A percentile compares a stretch with the other conserved stretches of the same genome.
These are phyloP conservation scores for Trichoderma sp. DNA, from an alignment of 2,329 filamentous ascomycete genomes.

Conservation along the genomic window DNA sequence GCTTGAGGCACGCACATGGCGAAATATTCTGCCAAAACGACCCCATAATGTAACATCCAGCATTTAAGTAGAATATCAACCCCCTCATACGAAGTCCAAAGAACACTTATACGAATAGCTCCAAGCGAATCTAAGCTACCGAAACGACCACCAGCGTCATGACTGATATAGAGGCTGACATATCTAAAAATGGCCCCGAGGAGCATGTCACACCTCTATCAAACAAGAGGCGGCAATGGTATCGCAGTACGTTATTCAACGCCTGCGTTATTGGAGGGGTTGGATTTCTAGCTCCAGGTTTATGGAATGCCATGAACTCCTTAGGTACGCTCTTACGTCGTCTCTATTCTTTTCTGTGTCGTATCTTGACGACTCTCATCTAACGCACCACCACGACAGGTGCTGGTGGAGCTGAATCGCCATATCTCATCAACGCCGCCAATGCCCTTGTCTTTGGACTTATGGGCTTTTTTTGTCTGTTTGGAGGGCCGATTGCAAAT, in stretches of 20 bases:
- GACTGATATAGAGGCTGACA: constrained; percentile 4
- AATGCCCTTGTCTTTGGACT: constrained; percentile 48
- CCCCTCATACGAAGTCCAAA: neutral
- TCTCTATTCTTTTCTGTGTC: neutral
- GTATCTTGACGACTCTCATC: neutral
- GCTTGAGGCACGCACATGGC: neutral
- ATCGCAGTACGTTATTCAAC: constrained; percentile 51
- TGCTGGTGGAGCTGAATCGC: constrained; percentile 44
- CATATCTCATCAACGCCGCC: constrained; percentile 43
- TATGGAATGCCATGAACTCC: constrained; percentile 55
- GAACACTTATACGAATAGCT: too few species aligned
- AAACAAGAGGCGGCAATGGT: constrained; percentile 36
- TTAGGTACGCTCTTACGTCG: neutral
- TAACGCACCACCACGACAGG: constrained; percentile 36
- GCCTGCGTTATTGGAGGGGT: constrained; percentile 51
- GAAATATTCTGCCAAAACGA: neutral
- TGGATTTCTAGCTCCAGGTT: constrained; percentile 47
- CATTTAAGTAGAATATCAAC: neutral
- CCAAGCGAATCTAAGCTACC: neutral
- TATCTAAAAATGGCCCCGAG: constrained; percentile 7
- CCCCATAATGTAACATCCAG: neutral
- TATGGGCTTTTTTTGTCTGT: constrained; percentile 45
- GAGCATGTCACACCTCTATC: neutral
- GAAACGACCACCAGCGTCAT: neutral
- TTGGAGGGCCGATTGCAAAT: constrained; percentile 47